These are phyloP conservation scores for Neofusicoccum ribis DNA, from an alignment of 2,329 filamentous ascomycete genomes.

Conservation along the genomic window DNA sequence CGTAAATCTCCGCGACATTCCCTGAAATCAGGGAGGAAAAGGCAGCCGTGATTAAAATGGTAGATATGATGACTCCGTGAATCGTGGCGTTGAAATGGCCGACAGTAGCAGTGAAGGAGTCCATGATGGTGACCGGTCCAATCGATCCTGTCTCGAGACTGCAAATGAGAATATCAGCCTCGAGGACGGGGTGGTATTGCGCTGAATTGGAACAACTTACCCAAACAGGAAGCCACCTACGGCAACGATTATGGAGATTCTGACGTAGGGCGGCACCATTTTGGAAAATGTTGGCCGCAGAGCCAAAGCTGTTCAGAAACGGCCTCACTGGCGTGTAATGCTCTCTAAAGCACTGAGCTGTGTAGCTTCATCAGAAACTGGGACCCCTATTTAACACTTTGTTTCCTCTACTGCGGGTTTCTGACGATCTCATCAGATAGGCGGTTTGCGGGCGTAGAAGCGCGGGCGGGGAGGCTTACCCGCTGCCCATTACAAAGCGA, in stretches of 20 bases:
- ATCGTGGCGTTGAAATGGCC: slow-evolving; percentile 53
- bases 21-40: slow-evolving; percentile 59
- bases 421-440: no score
- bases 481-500: no score
- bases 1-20: slow-evolving; percentile 56
- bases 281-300: background rate
- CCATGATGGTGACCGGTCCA: slow-evolving; percentile 61
- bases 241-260: slow-evolving; percentile 24
- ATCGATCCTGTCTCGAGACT: slow-evolving; percentile 56
- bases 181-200: background rate
- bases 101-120: slow-evolving; percentile 51
- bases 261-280: slow-evolving; percentile 20
- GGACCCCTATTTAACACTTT: no score
- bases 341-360: no score
- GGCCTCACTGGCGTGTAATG: no score
- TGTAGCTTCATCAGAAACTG: no score
- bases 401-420: no score
- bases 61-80: slow-evolving; percentile 61
- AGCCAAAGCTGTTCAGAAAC: no score
- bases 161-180: background rate
- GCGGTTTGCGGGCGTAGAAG: no score
- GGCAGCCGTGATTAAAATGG: slow-evolving; percentile 58
- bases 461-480: no score
- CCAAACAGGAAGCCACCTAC: slow-evolving; percentile 28
- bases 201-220: background rate